Base-by-base conservation (phyloP, 805 yeast genomes). In the Schwanniomyces vanrijiae region DNA sequence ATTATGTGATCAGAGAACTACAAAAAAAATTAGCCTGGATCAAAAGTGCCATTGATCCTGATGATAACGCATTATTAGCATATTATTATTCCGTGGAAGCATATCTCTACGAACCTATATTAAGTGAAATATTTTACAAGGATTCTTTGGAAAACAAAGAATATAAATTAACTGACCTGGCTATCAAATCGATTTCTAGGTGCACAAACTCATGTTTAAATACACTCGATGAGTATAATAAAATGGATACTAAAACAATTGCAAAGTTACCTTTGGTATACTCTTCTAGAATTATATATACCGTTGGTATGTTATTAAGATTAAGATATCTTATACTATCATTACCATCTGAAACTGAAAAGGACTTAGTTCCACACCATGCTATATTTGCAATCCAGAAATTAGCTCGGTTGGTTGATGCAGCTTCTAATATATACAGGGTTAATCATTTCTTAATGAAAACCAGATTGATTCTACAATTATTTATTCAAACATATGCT, bases 81-180 rank as follows among this genome's bases (percentile, higher is more conserved):
- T 83, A 76, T 60, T 78, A 71, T 55, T 80, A 77, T 55, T 79
- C 88, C 0, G 83, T 83, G 20, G 85, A 83, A 57, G 88, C 88
- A 0, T 83, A 81, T 58, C 62, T 84, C 13, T 80, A 82, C 55
- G 88, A 84, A 58, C 87, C 86, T 46, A 62, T 66, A 34, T 59
- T 68, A 44, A 61, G 59, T 11, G 53, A 55, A 28, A 54, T 64
- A 5, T 54, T 59, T 13, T 31, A 46, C n/a, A 25, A 37, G 25
- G 56, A 51, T 4, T 20, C 35, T 31, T 18, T 31, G 35, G 35
- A 31, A 14, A 43, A 43, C 11, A 43, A 37, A 11, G 58, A 54
- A 10, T 42, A 43, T 1, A 28, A 29, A 29, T 51, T 64, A 21
- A 55, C 56, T 11, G 53, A 55, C 3, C 48, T 63, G 18, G 63